Evolutionary conservation across 2,329 filamentous ascomycete species (phyloP).

Genomic region (Trichophaea hybrida): DNA sequence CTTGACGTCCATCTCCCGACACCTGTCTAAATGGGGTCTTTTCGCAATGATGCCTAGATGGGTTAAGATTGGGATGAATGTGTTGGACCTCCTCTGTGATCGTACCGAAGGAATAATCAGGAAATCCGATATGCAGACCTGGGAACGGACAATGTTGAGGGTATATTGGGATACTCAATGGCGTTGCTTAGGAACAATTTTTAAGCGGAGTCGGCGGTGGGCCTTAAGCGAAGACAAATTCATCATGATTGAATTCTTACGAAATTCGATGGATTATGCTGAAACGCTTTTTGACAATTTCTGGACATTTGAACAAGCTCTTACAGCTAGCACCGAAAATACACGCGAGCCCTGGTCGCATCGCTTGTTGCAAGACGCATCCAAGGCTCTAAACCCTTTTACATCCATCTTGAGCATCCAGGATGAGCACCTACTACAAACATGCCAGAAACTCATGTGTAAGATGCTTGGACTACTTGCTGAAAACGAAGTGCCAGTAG

Average conservation of each 20-base stretch:
- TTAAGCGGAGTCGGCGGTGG: constrained; percentile 72
- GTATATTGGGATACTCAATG: constrained; percentile 77
- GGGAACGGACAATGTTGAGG: constrained; percentile 52
- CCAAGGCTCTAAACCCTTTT: constrained; percentile 16
- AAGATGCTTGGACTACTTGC: constrained; percentile 74
- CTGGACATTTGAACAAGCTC: constrained; percentile 61
- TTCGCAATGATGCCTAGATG: constrained; percentile 47
- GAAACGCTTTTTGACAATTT: constrained; percentile 75
- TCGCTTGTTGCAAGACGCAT: constrained; percentile 20
- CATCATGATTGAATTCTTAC: constrained; percentile 80
- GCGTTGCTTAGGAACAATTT: constrained; percentile 66
- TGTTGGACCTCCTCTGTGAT: constrained; percentile 50
- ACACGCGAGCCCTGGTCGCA: constrained; percentile 35
- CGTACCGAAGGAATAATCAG: constrained; percentile 48
- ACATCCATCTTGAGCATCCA: constrained; percentile 65
- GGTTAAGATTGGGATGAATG: constrained; percentile 47
- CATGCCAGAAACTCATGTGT: constrained; percentile 65
- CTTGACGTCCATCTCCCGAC: constrained; percentile 42
- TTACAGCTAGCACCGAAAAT: constrained; percentile 48
- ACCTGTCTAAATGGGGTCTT: constrained; percentile 41
- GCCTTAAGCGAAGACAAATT: constrained; percentile 58
- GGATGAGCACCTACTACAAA: constrained; percentile 70
- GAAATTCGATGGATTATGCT: constrained; percentile 88
- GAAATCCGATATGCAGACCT: constrained; percentile 41
- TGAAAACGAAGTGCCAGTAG: constrained; percentile 59